A percentile compares a stretch with the other conserved stretches of the same genome.
Evolutionary conservation across 106 monocot species (phyloP).

Genomic region (Posidonia australis): DNA sequence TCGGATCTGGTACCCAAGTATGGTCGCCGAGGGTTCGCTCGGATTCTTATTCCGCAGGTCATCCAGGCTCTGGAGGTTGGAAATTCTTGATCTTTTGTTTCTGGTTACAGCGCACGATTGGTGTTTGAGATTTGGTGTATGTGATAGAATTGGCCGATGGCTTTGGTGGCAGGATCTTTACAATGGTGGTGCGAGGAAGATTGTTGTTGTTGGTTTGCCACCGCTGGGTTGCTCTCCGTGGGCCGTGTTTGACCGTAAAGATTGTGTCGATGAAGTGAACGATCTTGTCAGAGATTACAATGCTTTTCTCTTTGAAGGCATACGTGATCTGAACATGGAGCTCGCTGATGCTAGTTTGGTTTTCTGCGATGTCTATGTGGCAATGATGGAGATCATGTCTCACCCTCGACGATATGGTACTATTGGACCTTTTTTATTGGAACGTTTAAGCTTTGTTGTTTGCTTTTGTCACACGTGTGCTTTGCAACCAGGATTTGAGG

Average conservation of each 20-base stretch:
- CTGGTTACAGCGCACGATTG: not conserved
- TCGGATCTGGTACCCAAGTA: constrained; percentile 20
- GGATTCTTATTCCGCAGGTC: constrained; percentile 35
- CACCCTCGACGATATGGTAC: constrained; percentile 8
- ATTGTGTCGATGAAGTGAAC: constrained; percentile 37
- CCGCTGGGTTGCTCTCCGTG: constrained; percentile 46
- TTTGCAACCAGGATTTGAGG: constrained; percentile 6
- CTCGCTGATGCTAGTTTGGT: constrained; percentile 27
- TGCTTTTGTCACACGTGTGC: not conserved
- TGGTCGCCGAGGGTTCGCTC: constrained; percentile 25
- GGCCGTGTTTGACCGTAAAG: constrained; percentile 3
- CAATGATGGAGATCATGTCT: constrained; percentile 42
- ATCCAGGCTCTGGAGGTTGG: constrained; percentile 22
- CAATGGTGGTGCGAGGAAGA: constrained; percentile 36
- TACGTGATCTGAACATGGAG: constrained; percentile 11
- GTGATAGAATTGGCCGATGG: too few species aligned
- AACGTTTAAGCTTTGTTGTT: not conserved
- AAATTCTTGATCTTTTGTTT: not conserved
- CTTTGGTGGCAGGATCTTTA: constrained; percentile 34
- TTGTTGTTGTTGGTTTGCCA: constrained; percentile 34
- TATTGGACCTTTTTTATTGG: not conserved
- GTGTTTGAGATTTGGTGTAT: not conserved
- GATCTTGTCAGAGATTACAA: constrained; percentile 37
- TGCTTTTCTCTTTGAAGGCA: constrained; percentile 6
- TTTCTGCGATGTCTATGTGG: constrained; percentile 45